Evolutionary conservation across 768 basidiomycete genomes (phyloP), one percentile per base, ranked within the genome.

Genomic region (Tulasnella sp.): DNA sequence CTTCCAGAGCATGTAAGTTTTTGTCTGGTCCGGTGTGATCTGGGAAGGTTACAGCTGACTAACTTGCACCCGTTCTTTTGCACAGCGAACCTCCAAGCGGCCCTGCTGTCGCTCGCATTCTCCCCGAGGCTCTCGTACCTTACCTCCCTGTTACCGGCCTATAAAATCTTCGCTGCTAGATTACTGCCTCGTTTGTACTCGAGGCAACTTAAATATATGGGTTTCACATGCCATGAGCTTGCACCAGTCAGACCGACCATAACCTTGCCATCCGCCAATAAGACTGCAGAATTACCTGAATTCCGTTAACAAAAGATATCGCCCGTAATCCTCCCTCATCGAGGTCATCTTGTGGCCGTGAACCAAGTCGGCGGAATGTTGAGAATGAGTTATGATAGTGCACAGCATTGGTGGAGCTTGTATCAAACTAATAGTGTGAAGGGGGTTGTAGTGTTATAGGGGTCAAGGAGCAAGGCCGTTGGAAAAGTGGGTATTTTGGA

Each of bases 391-490:
- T 95, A 93, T 0, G 97, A 96, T 5, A 94, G 96, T 9, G 98
- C 93, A 83, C 91, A 98, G 20, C 91, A 88, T 74, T 88, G 88
- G 55, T 92, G 91, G 77, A 90, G 84, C 84, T 98, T 97, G 88
- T 94, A 99, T 85, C 98, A 96, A 81, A 92, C 91, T 61, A 98
- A 87, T 2, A 96, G 93, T 0, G 98, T 96, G 86, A 97, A 97
- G 44, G 99, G 87, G 74, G 97, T 87, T 51, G 79, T 32, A 81
- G 82, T 51, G 5, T 35, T 35, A 35, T 35, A 5, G 80, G 79
- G 61, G 77, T 69, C 2, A 85, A 85, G 74, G 85, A 86, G 35
- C 35, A 35, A 35, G 18, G 90, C 88, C 80, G 35, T 35, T 35
- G 35, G 35, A 89, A 89, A 16, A 79, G 76, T 82, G 26, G 81